Conservation (phyloP, 1,139 yeast genomes). For the Kazachstania sp. region DNA sequence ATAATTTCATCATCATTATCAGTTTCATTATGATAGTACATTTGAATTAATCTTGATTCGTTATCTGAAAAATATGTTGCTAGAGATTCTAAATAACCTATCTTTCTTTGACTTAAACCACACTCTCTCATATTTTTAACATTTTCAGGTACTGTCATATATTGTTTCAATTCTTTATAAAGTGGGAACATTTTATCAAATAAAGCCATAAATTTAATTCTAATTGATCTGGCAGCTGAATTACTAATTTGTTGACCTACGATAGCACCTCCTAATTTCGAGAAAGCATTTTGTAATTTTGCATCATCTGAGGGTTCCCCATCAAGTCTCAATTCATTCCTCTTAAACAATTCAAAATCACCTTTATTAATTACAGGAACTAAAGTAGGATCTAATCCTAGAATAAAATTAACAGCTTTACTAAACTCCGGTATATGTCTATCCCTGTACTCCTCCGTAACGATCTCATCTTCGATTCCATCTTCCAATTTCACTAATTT, state of each 20-base stretch:
- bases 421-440: slow-evolving; percentile 41
- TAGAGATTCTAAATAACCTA: slow-evolving; percentile 53
- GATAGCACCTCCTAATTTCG: slow-evolving; percentile 43
- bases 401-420: slow-evolving; percentile 36
- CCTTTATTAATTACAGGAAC: slow-evolving; percentile 25
- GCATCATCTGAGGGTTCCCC: slow-evolving; percentile 1
- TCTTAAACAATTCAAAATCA: slow-evolving; percentile 25
- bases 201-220: slow-evolving; percentile 39
- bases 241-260: slow-evolving; percentile 84
- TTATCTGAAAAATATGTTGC: slow-evolving; percentile 46
- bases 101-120: slow-evolving; percentile 68
- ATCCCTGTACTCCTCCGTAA: slow-evolving; percentile 38
- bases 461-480: slow-evolving; percentile 1
- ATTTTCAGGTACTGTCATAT: slow-evolving; percentile 25
- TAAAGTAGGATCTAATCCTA: slow-evolving; percentile 40
- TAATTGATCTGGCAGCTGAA: slow-evolving; percentile 65
- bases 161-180: slow-evolving; percentile 38
- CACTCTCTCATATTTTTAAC: slow-evolving; percentile 47
- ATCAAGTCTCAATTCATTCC: slow-evolving; percentile 9
- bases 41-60: slow-evolving; percentile 37
- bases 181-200: slow-evolving; percentile 41
- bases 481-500: neutral
- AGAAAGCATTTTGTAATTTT: slow-evolving; percentile 32
- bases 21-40: slow-evolving; percentile 28
- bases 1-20: slow-evolving; percentile 41